Base-by-base conservation (phyloP, 345 rosid species). In the Syzygium aqueum region DNA sequence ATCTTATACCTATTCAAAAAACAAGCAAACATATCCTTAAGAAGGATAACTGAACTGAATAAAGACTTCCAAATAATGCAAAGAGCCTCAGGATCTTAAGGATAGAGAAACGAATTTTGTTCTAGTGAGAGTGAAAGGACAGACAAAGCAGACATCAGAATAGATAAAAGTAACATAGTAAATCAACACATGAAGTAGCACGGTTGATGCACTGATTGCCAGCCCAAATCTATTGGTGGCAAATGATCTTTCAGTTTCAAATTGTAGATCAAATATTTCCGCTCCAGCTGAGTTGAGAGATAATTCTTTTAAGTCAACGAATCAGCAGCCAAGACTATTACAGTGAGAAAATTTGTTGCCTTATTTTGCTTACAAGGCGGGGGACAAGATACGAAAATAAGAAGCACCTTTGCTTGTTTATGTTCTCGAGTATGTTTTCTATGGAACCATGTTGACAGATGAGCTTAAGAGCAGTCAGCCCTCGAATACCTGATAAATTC, bases 381-480 rank as follows among this genome's bases (percentile, higher is more conserved):
- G 15, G 53, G 12, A 49, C 30, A 49, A 30, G 37, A 54, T 23
- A 16, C n/a, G 12, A 46, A 17, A 33, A 25, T 37, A 49, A 57
- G 53, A 19, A 86, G 51, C 85, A 96, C 98, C 98, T 96, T 54
- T 94, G 96, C 92, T 88, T 95, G 91, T 94, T 95, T 80, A 95
- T 92, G 82, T 96, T 95, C 88, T 95, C 96, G 85, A 96, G 89
- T 90, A 95, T 95, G 50, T 78, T 88, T 92, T 97, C 99, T 87
- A 96, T 94, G n/a, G 95, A 95, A 43, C 98, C 97, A 89, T 95
- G 98, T 87, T 94, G 98, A 88, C 91, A 93, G 85, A 97, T 93
- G 85, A 97, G 97, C 95, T 96, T 97, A 90, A 97, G 51, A 59
- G 99, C 98, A 85, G 99, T 96, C 87, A 67, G 92, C 61, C 98